These are phyloP conservation scores for Fusarium sp. DNA, from an alignment of 2,329 filamentous ascomycete genomes.

Conservation along the genomic window DNA sequence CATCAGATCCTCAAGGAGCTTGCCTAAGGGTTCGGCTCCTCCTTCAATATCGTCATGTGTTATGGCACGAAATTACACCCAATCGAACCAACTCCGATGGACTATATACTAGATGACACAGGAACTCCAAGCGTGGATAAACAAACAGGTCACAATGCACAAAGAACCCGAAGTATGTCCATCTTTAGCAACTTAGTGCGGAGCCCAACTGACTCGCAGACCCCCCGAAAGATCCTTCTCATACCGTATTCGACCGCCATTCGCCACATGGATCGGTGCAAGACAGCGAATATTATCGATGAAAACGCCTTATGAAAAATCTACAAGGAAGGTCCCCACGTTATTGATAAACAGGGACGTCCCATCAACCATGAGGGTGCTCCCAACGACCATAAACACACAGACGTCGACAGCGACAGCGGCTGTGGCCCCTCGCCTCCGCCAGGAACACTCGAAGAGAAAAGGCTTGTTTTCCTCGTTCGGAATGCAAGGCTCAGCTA, in stretches of 20 bases:
- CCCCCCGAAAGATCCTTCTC: background rate
- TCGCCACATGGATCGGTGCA: background rate
- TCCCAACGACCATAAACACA: too few species aligned
- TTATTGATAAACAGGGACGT: background rate
- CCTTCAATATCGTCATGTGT: background rate
- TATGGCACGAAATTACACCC: background rate
- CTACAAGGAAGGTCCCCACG: background rate
- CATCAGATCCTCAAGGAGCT: background rate
- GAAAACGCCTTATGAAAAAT: background rate
- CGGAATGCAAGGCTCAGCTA: background rate
- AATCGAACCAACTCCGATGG: background rate
- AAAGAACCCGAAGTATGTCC: too few species aligned
- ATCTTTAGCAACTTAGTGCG: too few species aligned
- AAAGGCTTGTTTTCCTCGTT: background rate
- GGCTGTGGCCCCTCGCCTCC: too few species aligned
- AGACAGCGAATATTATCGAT: background rate
- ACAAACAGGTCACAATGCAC: background rate
- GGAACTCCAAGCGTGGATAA: background rate
- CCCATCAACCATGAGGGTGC: background rate
- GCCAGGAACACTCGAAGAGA: background rate
- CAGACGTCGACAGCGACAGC: too few species aligned
- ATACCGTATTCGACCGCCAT: background rate
- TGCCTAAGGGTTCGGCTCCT: background rate
- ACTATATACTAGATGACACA: background rate
- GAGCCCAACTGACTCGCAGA: background rate